phyloP scores from a whole-genome alignment of 2,329 filamentous ascomycete genomes.

The Pseudogymnoascus sp. region DNA sequence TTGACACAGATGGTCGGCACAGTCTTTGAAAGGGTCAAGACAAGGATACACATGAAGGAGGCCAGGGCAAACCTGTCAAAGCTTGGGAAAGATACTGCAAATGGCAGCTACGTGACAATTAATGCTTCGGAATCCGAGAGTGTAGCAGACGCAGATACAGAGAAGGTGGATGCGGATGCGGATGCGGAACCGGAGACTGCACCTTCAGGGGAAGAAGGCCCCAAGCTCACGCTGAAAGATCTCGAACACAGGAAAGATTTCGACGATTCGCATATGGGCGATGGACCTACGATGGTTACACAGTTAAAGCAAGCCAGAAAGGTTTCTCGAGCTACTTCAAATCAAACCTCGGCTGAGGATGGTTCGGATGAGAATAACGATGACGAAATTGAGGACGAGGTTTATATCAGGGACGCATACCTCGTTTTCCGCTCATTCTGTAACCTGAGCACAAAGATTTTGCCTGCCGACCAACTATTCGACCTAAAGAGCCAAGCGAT shows the following conservation, averaged over 20 bases:
- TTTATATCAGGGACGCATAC: constrained; percentile 95
- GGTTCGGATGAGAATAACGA: constrained; percentile 49
- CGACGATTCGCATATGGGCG: constrained; percentile 54
- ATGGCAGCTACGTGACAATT: constrained; percentile 25
- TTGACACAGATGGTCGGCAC: constrained; percentile 98
- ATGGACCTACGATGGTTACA: constrained; percentile 60
- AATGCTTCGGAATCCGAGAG: constrained; percentile 23
- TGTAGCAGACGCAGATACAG: constrained; percentile 18
- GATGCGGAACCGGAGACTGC: constrained; percentile 17
- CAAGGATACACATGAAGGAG: constrained; percentile 79
- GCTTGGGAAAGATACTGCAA: constrained; percentile 21
- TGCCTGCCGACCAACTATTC: constrained; percentile 83
- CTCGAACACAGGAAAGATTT: constrained; percentile 61
- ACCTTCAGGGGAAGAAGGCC: constrained; percentile 31
- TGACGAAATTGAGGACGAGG: constrained; percentile 74
- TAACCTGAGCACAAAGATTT: constrained; percentile 87
- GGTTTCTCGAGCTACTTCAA: constrained; percentile 41
- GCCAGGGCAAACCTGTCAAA: constrained; percentile 49
- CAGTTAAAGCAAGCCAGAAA: constrained; percentile 42
- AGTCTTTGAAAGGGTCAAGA: constrained; percentile 91
- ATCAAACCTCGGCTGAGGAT: constrained; percentile 47
- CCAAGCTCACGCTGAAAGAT: constrained; percentile 58
- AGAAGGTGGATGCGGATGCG: constrained; percentile 15
- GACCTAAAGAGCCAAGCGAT: constrained; percentile 92
- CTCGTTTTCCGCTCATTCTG: constrained; percentile 96